phyloP scores from a whole-genome alignment of 768 basidiomycete genomes.

The Pholiota molesta region DNA sequence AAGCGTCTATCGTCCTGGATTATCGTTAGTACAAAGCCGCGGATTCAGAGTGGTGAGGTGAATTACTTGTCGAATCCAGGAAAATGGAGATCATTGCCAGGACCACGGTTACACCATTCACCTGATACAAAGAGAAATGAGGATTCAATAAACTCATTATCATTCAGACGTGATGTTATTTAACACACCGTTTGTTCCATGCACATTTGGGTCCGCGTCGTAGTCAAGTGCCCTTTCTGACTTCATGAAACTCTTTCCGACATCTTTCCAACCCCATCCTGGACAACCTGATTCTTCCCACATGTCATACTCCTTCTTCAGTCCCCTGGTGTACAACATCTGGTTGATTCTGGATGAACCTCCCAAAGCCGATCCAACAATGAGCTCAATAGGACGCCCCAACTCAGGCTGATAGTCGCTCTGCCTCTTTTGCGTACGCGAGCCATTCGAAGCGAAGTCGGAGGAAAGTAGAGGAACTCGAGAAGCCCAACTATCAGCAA shows the following conservation, averaged over 20 bases:
- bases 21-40: background rate
- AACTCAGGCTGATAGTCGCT: slow-evolving; percentile 8
- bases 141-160: background rate
- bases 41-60: background rate
- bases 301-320: slow-evolving; percentile 12
- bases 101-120: slow-evolving; percentile 16
- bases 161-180: background rate
- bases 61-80: slow-evolving; percentile 12
- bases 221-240: slow-evolving; percentile 13
- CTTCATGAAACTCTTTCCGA: slow-evolving; percentile 6
- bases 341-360: slow-evolving; percentile 14
- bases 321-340: slow-evolving; percentile 16
- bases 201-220: slow-evolving; percentile 8
- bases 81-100: slow-evolving; percentile 4
- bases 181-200: slow-evolving; percentile 7
- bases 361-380: slow-evolving; percentile 11
- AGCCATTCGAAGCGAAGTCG: slow-evolving; percentile 10
- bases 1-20: slow-evolving; percentile 7
- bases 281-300: slow-evolving; percentile 9
- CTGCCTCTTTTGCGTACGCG: slow-evolving; percentile 2
- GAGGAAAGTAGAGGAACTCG: slow-evolving; percentile 15
- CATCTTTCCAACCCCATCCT: slow-evolving; percentile 16
- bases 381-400: slow-evolving; percentile 4
- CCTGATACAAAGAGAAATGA: background rate
- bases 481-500: slow-evolving; percentile 11